These are phyloP conservation scores for Lachnellula arida DNA, from an alignment of 2,329 filamentous ascomycete genomes.

Conservation along the genomic window DNA sequence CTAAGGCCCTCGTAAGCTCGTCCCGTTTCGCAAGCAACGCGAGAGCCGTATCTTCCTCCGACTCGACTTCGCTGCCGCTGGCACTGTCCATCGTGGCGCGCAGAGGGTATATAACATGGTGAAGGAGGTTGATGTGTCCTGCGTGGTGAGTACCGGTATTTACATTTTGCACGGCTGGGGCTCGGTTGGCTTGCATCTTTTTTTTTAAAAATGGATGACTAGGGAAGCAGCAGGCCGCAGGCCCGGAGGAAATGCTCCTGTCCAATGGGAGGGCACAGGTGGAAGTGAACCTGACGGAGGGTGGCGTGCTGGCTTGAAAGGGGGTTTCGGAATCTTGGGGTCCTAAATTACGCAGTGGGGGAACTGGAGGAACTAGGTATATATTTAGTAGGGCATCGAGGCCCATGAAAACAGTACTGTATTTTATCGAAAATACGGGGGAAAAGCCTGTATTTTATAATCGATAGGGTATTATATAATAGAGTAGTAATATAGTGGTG, in stretches of 20 bases:
- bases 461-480: too few relatives aligned
- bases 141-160: too few relatives aligned
- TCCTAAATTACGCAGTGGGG: background rate
- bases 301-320: too few relatives aligned
- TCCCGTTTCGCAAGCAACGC: constrained; percentile 49
- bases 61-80: constrained; percentile 15
- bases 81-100: background rate
- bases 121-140: background rate
- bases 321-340: background rate
- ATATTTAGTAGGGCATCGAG: too few relatives aligned
- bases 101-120: background rate
- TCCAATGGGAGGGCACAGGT: constrained; percentile 41
- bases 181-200: background rate
- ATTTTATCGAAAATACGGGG: too few relatives aligned
- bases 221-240: background rate
- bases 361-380: too few relatives aligned
- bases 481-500: too few relatives aligned
- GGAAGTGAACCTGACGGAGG: too few relatives aligned
- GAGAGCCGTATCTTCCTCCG: constrained; percentile 22
- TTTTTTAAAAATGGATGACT: background rate
- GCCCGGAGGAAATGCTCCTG: constrained; percentile 9
- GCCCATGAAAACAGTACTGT: too few relatives aligned
- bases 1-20: constrained; percentile 51
- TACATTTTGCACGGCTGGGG: too few relatives aligned
- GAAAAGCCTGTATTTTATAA: too few relatives aligned